These are phyloP conservation scores for Rhytidhysteron rufulum DNA, from an alignment of 2,329 filamentous ascomycete genomes.

Conservation along the genomic window DNA sequence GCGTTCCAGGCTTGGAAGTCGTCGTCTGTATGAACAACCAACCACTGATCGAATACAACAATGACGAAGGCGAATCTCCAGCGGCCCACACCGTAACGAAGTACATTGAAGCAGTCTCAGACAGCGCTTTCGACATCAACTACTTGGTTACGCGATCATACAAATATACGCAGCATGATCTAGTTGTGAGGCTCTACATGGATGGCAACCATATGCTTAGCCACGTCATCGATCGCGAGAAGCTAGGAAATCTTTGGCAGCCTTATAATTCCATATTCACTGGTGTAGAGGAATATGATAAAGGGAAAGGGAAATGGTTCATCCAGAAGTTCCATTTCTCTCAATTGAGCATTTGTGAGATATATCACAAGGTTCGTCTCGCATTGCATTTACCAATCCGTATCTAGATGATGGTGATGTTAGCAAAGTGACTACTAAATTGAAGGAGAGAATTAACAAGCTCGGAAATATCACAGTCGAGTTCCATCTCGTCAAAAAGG, in stretches of 20 bases:
- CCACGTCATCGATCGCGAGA: neutral
- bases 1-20: constrained; percentile 11
- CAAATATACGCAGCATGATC: constrained; percentile 5
- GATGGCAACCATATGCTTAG: neutral
- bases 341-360: constrained; percentile 2
- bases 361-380: neutral
- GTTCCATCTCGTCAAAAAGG: constrained; percentile 10
- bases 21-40: constrained; percentile 16
- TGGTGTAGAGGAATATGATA: neutral
- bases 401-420: constrained; percentile 8
- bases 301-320: neutral
- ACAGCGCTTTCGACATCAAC: constrained; percentile 18
- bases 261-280: no score
- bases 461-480: constrained; percentile 13
- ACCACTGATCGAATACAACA: constrained; percentile 21
- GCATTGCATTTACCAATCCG: neutral
- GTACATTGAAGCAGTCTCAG: constrained; percentile 28
- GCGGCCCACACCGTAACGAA: constrained; percentile 13
- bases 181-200: neutral
- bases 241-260: neutral
- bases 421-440: neutral
- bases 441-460: constrained; percentile 4
- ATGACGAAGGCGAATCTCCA: constrained; percentile 11
- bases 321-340: constrained; percentile 18
- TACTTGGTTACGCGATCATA: neutral